A percentile compares a stretch with the other conserved stretches of the same genome.
Evolutionary conservation across 2,329 filamentous ascomycete genomes (phyloP).

Genomic region (Cercospora beticola): DNA sequence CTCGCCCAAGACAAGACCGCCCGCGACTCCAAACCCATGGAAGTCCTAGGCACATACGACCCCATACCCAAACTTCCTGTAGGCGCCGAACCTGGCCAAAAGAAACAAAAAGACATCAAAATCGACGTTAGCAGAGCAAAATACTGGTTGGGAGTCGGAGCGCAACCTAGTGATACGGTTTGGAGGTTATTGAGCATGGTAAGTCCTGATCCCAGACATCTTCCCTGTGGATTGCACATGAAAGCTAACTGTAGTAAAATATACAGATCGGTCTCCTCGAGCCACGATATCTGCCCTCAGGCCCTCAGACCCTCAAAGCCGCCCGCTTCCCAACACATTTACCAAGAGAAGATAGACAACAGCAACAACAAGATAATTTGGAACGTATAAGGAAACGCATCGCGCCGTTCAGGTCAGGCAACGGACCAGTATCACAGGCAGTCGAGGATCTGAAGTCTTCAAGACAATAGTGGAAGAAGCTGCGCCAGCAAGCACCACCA

Average conservation of each 20-base stretch:
- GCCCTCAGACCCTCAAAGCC: constrained; percentile 35
- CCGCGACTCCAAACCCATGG: constrained; percentile 81
- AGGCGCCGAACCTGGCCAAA: constrained; percentile 52
- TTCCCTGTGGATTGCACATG: not conserved
- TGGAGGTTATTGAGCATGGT: constrained; percentile 87
- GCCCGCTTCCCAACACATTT: constrained; percentile 36
- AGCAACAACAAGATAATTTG: not conserved
- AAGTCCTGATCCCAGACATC: constrained; percentile 17
- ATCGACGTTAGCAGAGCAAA: constrained; percentile 77
- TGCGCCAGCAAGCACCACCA: constrained; percentile 27
- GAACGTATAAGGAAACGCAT: constrained; percentile 9
- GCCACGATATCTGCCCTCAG: constrained; percentile 40
- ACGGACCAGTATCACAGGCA: not conserved
- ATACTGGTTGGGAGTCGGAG: constrained; percentile 97
- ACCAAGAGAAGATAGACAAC: constrained; percentile 14
- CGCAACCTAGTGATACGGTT: constrained; percentile 85
- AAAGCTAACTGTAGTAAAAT: not conserved
- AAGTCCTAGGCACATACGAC: constrained; percentile 75
- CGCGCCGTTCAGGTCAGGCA: constrained; percentile 16
- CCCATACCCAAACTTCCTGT: constrained; percentile 59
- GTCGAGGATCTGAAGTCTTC: not conserved
- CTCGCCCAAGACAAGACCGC: constrained; percentile 88
- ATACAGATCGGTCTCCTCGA: constrained; percentile 46
- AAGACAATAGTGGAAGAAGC: constrained; percentile 12
- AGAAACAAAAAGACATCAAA: constrained; percentile 86